Conservation (phyloP, 1,284 basidiomycete species). For the Trichosporon sp. region DNA sequence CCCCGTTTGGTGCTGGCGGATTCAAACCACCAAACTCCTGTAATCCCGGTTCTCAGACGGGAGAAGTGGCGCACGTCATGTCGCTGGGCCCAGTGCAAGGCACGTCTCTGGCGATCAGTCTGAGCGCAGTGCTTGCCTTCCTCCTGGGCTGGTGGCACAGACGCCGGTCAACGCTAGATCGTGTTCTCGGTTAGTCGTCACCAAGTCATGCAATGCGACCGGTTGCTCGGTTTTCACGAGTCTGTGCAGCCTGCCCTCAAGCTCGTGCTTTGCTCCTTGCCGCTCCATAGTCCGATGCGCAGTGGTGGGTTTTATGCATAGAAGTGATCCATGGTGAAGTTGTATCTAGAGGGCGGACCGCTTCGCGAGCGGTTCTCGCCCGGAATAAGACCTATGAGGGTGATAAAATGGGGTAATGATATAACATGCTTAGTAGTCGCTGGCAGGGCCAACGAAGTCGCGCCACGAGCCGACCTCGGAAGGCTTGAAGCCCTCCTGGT, state of each 20-base stretch:
- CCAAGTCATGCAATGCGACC: not conserved
- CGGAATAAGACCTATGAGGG: not conserved
- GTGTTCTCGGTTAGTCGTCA: not conserved
- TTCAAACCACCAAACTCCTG: not conserved
- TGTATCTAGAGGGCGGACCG: constrained; percentile 11
- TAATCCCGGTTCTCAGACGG: not conserved
- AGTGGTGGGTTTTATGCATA: constrained; percentile 16
- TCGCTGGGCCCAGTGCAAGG: not conserved
- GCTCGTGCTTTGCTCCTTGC: not conserved
- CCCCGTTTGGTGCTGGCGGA: constrained; percentile 4
- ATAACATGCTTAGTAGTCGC: constrained; percentile 24
- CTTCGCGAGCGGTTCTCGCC: not conserved
- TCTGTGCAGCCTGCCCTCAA: not conserved
- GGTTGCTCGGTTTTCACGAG: not conserved
- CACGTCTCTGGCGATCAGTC: not conserved
- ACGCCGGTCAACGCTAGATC: not conserved
- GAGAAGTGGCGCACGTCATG: not conserved
- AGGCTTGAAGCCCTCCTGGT: constrained; percentile 86
- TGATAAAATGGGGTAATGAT: not conserved
- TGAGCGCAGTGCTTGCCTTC: not conserved
- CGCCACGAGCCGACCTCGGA: constrained; percentile 87
- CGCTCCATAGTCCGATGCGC: not conserved
- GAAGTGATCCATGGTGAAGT: constrained; percentile 9
- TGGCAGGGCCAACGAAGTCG: constrained; percentile 66
- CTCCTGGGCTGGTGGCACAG: not conserved